Evolutionary conservation across 2,329 filamentous ascomycete genomes (phyloP), one percentile per base, ranked within the genome.

Genomic region (Alternaria alternata): DNA sequence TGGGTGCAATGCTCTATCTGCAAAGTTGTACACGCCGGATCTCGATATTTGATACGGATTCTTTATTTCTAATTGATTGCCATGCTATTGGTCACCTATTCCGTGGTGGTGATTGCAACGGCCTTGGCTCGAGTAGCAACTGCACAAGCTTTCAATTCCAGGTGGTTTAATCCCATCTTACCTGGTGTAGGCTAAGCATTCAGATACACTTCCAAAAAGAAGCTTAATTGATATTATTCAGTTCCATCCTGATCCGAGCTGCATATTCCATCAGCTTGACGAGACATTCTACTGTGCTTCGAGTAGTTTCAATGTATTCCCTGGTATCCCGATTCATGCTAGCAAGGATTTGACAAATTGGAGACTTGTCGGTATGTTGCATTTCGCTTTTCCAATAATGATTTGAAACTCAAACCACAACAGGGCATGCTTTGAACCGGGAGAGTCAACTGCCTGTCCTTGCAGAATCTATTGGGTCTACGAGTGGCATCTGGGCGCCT

Each of bases 271-370:
- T 20, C 65, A 71, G 8, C 71, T 81, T 16, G 69, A 81, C 34
- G 77, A 80, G n/a, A 83, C 79, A 5, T 85, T 84, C 66, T 85
- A 83, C 70, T 85, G 83, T 62, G 82, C 80, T 3, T 83, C 82
- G 0, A 86, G 84, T 0, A 85, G 82, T 1, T 87, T 86, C 64
- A 81, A 83, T 54, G 76, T 79, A 0, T 86, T 86, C 63, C 84
- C 85, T 0, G 84, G 84, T 0, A 73, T 86, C 5, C 84, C 84
- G 0, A 80, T 87, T 20, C 82, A 86, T 65, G 82, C 83, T 2
- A 85, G 81, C n/a, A 80, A 78, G 54, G 84, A 87, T 65, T 69
- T 87, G 18, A 64, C 78, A 16, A 81, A 82, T 53, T 87, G 84
- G 84, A 83, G 81, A 57, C 76, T 82, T 7, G 75, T 81, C 36